Conservation (phyloP, 2,329 filamentous ascomycete species). For the Beauveria caledonica region DNA sequence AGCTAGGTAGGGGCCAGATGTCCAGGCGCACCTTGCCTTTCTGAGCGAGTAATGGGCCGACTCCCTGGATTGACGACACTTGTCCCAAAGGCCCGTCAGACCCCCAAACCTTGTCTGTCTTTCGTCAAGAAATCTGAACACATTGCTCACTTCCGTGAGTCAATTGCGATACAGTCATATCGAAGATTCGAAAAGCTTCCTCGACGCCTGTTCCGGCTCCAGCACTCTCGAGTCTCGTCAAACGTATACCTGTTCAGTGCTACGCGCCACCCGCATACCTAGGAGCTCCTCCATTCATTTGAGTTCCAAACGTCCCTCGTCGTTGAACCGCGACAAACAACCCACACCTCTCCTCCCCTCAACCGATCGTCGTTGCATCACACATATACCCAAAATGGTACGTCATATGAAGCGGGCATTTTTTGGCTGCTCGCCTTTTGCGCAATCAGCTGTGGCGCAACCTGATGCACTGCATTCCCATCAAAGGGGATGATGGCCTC, state of each 20-base stretch:
- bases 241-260: background rate
- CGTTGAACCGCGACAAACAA: background rate
- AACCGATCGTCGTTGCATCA: background rate
- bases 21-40: constrained; percentile 5
- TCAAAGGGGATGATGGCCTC: background rate
- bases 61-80: constrained; percentile 16
- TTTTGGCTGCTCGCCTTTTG: background rate
- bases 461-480: background rate
- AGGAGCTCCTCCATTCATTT: background rate
- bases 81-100: constrained; percentile 13
- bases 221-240: background rate
- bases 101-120: background rate
- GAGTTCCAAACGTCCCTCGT: background rate
- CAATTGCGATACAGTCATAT: constrained; percentile 7
- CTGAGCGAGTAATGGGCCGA: background rate
- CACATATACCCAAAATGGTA: background rate
- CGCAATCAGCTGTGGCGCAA: background rate
- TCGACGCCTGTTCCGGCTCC: background rate
- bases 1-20: constrained; percentile 3
- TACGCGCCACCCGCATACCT: background rate
- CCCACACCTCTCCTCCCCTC: background rate
- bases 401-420: background rate
- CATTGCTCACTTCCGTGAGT: background rate
- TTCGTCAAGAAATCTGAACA: background rate
- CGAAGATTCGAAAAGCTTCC: background rate